These are phyloP conservation scores for Marsdenia floribunda DNA, from an alignment of 257 asterid species.

Conservation along the genomic window DNA sequence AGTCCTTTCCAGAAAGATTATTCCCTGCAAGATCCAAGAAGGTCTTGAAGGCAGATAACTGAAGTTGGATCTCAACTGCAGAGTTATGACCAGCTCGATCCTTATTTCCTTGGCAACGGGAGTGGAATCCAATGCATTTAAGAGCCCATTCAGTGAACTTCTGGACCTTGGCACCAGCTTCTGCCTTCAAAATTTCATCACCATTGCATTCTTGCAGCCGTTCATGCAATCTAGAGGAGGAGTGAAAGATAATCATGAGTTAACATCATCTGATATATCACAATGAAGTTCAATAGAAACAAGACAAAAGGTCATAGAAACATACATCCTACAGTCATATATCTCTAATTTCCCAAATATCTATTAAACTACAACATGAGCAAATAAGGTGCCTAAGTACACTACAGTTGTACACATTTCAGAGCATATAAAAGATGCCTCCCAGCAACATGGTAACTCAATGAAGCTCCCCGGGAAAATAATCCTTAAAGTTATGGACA, in stretches of 20 bases:
- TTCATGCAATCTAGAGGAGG: slow-evolving; percentile 71
- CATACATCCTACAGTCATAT: neutral
- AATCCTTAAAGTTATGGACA: neutral
- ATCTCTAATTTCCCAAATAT: neutral
- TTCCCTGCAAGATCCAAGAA: slow-evolving; percentile 94
- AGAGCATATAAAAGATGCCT: neutral
- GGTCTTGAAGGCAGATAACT: slow-evolving; percentile 86
- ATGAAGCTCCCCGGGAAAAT: neutral
- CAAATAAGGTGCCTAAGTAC: neutral
- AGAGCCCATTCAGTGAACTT: slow-evolving; percentile 99
- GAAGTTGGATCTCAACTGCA: slow-evolving; percentile 74
- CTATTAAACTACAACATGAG: neutral
- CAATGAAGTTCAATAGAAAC: neutral
- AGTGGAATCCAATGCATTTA: slow-evolving; percentile 95
- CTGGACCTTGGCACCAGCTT: slow-evolving; percentile 97
- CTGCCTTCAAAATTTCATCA: slow-evolving; percentile 93
- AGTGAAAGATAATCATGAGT: neutral
- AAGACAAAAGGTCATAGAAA: neutral
- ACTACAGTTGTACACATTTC: neutral
- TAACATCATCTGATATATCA: neutral
- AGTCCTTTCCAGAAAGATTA: slow-evolving; percentile 90
- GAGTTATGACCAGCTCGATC: slow-evolving; percentile 68
- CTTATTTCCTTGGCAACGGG: slow-evolving; percentile 89
- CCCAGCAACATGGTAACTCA: neutral
- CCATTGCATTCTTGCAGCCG: slow-evolving; percentile 96